Conservation (phyloP, 768 basidiomycete species). For the Termitomyces sp. region DNA sequence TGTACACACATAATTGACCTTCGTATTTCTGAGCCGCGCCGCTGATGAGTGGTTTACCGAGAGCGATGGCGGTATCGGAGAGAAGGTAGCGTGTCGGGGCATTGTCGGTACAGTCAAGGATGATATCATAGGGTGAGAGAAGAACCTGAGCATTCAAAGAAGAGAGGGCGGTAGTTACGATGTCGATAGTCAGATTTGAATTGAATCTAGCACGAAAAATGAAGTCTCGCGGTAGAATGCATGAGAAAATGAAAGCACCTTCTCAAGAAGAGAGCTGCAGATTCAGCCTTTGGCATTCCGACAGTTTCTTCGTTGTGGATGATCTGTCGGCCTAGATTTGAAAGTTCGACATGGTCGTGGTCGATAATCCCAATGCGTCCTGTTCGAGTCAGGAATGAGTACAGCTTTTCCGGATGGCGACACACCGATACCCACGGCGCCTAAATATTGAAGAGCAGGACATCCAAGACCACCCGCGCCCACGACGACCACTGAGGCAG, state of each 20-base stretch:
- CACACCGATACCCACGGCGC: constrained; percentile 87
- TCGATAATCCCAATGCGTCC: constrained; percentile 10
- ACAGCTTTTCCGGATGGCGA: neutral
- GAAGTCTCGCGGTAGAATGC: neutral
- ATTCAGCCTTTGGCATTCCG: constrained; percentile 76
- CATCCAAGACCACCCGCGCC: constrained; percentile 97
- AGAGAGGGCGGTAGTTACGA: constrained; percentile 47
- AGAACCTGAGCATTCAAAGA: constrained; percentile 62
- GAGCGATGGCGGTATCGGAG: constrained; percentile 74
- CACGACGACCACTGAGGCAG: constrained; percentile 67
- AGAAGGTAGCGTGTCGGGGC: constrained; percentile 88
- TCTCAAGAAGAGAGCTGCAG: constrained; percentile 66
- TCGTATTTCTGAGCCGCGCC: constrained; percentile 85
- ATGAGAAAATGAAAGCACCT: constrained; percentile 34
- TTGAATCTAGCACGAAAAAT: constrained; percentile 54
- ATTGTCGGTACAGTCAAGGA: constrained; percentile 45
- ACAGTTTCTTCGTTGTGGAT: constrained; percentile 73
- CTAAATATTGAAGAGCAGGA: constrained; percentile 91
- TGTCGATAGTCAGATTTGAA: constrained; percentile 55
- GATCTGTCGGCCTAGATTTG: constrained; percentile 58
- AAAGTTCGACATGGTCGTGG: constrained; percentile 15
- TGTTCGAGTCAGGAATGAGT: neutral
- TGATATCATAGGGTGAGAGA: constrained; percentile 14
- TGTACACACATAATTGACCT: constrained; percentile 77
- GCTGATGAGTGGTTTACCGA: constrained; percentile 38